phyloP scores from a whole-genome alignment of 2,329 filamentous ascomycete species.

The Huntiella savannae region DNA sequence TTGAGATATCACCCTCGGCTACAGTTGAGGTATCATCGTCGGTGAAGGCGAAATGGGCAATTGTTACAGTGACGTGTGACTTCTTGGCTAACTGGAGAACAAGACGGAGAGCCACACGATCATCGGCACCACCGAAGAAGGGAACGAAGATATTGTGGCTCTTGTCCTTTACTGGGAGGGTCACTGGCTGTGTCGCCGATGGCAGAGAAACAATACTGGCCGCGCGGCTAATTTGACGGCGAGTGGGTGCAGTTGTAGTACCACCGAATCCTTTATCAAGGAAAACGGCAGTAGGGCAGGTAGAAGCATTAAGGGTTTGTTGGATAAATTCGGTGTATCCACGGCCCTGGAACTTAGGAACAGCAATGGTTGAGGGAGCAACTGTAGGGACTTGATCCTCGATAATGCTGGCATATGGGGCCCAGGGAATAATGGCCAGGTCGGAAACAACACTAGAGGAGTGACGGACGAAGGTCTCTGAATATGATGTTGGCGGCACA shows the following conservation, averaged over 20 bases:
- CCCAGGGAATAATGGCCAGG: conserved; percentile 76
- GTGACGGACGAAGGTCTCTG: conserved; percentile 54
- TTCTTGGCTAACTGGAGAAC: conserved; percentile 73
- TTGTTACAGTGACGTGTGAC: conserved; percentile 56
- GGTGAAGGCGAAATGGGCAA: conserved; percentile 30
- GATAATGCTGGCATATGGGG: conserved; percentile 55
- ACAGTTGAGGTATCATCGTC: conserved; percentile 10
- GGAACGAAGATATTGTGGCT: conserved; percentile 74
- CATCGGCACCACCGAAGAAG: conserved; percentile 71
- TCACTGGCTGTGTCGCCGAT: conserved; percentile 31
- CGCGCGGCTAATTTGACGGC: conserved; percentile 18
- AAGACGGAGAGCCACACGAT: conserved; percentile 58
- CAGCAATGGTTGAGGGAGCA: not conserved
- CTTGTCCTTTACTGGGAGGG: conserved; percentile 42
- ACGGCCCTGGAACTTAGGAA: conserved; percentile 8
- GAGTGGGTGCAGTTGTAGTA: not conserved
- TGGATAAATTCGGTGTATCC: conserved; percentile 58
- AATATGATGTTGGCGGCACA: conserved; percentile 58
- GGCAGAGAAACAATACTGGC: conserved; percentile 41
- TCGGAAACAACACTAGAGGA: conserved; percentile 53
- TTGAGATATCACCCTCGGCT: not conserved
- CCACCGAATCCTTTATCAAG: conserved; percentile 39
- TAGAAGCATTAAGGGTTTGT: conserved; percentile 40
- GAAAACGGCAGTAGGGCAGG: conserved; percentile 56
- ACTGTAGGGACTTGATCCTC: conserved; percentile 33